Base-by-base conservation (phyloP, 495 filamentous ascomycete species). In the Mytilinidion resinicola region DNA sequence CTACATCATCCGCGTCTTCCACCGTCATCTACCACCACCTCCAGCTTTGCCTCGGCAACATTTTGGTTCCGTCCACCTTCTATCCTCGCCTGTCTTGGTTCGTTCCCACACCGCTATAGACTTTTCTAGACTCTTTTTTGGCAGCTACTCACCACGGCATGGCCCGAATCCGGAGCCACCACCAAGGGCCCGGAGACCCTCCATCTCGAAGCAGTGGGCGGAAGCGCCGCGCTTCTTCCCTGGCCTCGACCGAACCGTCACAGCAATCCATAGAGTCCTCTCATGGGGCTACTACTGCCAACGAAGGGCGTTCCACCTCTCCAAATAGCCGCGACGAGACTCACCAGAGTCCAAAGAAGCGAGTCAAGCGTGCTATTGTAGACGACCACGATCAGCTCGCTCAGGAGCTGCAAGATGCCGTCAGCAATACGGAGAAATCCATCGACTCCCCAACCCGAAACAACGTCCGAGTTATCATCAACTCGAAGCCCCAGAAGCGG, bases 161-260 rank as follows among this genome's bases (percentile, higher is more conserved):
- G 46, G 46, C 46, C 12, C 46, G 46, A 20, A 49, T 30, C 46
- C 46, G 46, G 33, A 25, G 55, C 58, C 62, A 65, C 59, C 54
- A 51, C 30, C 51, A 61, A 20, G 62, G 62, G 15, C 62, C 62
- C 35, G 62, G 62, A 0, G 62, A 65, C 43, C 47, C 53, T 48
- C 25, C 59, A 19, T 15, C 57, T 54, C 39, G 46, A 20, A 25
- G 46, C 9, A 25, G 21, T 30, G 47, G 43, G 25, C 41, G 46
- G 6, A 48, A 53, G 35, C 51, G 56, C 44, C 36, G 47, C 8
- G 12, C 54, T 1, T 25, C 46, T 14, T 55, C 55, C 3, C 36
- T 51, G 44, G 61, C 57, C 20, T 49, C 33, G 14, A 25, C 46
- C 7, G 3, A 33, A 19, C 46, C 2, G 2, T 6, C 25, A 30